These are phyloP conservation scores for Ceratorhiza oryzae-sativae DNA, from an alignment of 1,284 basidiomycete species.

Conservation along the genomic window DNA sequence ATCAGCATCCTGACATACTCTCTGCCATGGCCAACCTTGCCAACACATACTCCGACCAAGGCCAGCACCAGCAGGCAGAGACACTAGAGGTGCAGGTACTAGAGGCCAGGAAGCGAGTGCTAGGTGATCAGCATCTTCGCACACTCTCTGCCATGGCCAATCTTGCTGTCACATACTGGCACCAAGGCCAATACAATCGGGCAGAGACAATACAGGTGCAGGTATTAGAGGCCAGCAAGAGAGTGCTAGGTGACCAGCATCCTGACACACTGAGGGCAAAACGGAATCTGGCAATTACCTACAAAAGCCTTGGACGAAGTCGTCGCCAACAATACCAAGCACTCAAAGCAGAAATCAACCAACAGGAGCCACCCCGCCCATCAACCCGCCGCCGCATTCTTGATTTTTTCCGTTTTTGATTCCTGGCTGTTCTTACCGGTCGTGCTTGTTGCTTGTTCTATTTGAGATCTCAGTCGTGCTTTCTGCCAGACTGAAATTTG, in stretches of 20 bases:
- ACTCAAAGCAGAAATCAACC: not conserved
- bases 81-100: conserved; percentile 2
- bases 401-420: no score
- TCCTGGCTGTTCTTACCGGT: no score
- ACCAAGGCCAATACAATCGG: not conserved
- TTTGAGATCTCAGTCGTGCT: no score
- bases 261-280: not conserved
- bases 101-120: not conserved
- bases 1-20: conserved; percentile 16
- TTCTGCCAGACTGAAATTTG: no score
- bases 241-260: not conserved
- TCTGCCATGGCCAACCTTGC: conserved; percentile 13
- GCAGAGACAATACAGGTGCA: not conserved
- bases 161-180: not conserved
- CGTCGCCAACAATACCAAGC: not conserved
- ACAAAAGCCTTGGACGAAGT: not conserved
- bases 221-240: not conserved
- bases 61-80: conserved; percentile 8
- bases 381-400: no score
- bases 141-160: not conserved
- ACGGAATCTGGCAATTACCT: not conserved
- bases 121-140: conserved; percentile 1
- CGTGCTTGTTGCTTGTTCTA: no score
- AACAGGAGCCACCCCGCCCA: no score
- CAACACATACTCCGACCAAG: not conserved